phyloP scores from a whole-genome alignment of 2,329 filamentous ascomycete species.

The Karstenula rhodostoma region DNA sequence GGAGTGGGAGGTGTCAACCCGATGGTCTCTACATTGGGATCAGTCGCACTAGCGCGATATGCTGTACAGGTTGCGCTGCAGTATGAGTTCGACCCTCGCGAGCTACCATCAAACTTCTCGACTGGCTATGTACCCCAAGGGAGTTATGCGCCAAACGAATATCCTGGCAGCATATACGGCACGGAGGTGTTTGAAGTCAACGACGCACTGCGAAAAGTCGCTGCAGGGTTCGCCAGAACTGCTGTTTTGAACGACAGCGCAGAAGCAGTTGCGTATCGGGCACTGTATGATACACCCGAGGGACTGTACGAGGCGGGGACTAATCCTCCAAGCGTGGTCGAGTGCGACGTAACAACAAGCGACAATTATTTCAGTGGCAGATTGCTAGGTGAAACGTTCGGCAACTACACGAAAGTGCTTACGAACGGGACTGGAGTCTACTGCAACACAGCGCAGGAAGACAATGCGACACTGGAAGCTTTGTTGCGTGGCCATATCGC shows the following conservation, averaged over 20 bases:
- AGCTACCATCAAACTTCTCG: slow-evolving; percentile 69
- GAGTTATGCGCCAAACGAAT: slow-evolving; percentile 53
- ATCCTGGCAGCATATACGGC: slow-evolving; percentile 50
- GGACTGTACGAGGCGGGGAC: slow-evolving; percentile 35
- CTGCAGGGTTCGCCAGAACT: slow-evolving; percentile 43
- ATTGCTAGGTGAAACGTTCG: slow-evolving; percentile 38
- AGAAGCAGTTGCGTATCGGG: slow-evolving; percentile 48
- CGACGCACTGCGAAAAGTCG: slow-evolving; percentile 45
- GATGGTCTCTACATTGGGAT: slow-evolving; percentile 69
- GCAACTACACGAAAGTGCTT: slow-evolving; percentile 37
- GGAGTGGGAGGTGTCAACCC: slow-evolving; percentile 81
- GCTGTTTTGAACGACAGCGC: slow-evolving; percentile 49
- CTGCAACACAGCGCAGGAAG: slow-evolving; percentile 48
- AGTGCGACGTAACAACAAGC: slow-evolving; percentile 42
- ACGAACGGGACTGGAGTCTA: slow-evolving; percentile 49
- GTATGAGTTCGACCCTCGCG: slow-evolving; percentile 76
- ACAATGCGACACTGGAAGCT: slow-evolving; percentile 46
- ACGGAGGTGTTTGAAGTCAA: slow-evolving; percentile 56
- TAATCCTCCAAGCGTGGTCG: slow-evolving; percentile 35
- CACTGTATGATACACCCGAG: slow-evolving; percentile 38
- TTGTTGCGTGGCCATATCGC: slow-evolving; percentile 38
- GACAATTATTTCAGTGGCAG: slow-evolving; percentile 43
- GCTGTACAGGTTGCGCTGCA: slow-evolving; percentile 78
- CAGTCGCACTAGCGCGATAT: slow-evolving; percentile 73
- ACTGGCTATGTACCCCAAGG: slow-evolving; percentile 76